Conservation (phyloP, 345 rosid genomes). For the Rhodamnia rubescens region DNA sequence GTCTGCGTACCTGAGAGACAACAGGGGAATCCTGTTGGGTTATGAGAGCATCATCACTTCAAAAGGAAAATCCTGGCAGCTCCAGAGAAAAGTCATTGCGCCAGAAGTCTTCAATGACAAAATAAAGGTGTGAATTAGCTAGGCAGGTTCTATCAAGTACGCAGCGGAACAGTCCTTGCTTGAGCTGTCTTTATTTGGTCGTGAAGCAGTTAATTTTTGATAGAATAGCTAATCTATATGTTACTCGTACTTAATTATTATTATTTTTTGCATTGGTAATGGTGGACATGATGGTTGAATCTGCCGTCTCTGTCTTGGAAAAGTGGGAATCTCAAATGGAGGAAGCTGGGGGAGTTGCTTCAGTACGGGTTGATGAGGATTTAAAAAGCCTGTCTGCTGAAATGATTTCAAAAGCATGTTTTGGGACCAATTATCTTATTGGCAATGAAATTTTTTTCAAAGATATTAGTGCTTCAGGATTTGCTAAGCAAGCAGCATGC, state of each 20-base stretch:
- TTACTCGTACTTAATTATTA: not conserved
- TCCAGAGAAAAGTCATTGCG: constrained; percentile 14
- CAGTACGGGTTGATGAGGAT: constrained; percentile 3
- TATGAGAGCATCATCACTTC: not conserved
- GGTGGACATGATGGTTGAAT: constrained; percentile 18
- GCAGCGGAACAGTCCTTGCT: not conserved
- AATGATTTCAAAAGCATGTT: constrained; percentile 19
- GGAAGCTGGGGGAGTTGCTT: not conserved
- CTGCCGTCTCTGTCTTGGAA: constrained; percentile 1
- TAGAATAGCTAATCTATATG: not conserved
- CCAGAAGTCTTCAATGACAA: constrained; percentile 18
- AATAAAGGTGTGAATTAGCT: constrained; percentile 6
- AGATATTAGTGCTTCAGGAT: constrained; percentile 6
- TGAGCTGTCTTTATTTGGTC: not conserved
- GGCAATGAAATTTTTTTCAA: constrained; percentile 11
- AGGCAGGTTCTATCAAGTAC: too few species aligned
- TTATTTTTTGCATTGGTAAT: not conserved
- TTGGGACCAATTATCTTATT: constrained; percentile 13
- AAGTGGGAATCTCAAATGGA: constrained; percentile 8
- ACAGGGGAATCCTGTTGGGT: not conserved
- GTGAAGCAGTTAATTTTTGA: not conserved
- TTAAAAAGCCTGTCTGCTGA: constrained; percentile 14
- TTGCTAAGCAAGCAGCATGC: not conserved
- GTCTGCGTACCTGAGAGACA: not conserved
- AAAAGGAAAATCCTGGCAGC: constrained; percentile 6